Base-by-base conservation (phyloP, 768 basidiomycete species). In the Melanogaster broomeanus region DNA sequence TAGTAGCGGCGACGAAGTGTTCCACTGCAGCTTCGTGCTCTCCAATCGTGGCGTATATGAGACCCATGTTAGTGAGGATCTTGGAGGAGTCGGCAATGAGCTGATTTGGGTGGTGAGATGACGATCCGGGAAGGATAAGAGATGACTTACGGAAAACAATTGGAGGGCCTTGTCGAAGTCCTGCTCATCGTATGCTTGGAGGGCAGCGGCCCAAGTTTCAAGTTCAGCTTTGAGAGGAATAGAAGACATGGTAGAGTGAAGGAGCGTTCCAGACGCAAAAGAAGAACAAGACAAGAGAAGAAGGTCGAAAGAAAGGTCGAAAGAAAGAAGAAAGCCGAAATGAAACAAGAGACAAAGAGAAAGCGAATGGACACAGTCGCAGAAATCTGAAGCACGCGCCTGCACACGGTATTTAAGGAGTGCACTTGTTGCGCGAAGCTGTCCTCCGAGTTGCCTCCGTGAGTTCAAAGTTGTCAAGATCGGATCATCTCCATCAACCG, bases 41-140 rank as follows among this genome's bases (percentile, higher is more conserved):
- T 56, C 93, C 90, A 13, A 93, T 77, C 33, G 93, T 96, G 40
- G 95, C 94, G 59, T 90, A 88, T 64, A 98, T 94, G 52, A 98
- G 77, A 13, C 90, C 95, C 74, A 97, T 90, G 66, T 97, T 97
- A 41, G 89, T 90, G 52, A 90, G 80, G 61, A 97, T 91, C 75
- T 93, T 93, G 53, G 90, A 91, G 19, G 85, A 87, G 65, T 93
- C 90, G 3, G 85, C 87, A 60, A 97, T 96, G 37, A 72, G 71
- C 83, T 89, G 60, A 21, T n/a, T 19, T 22, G 16, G 41, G 5
- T 27, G 15, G 48, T 35, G n/a, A 18, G 37, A 19, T 27, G 15
- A 37, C 19, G 27, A 21, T 27, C 40, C 54, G 33, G n/a, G 19
- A n/a, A 19, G 16, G 28, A 42, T 49, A 45, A 16, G 22, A 38